A percentile compares a stretch with the other conserved stretches of the same genome.
Evolutionary conservation across 2,329 filamentous ascomycete species (phyloP).

Genomic region (Ramularia endophylla): DNA sequence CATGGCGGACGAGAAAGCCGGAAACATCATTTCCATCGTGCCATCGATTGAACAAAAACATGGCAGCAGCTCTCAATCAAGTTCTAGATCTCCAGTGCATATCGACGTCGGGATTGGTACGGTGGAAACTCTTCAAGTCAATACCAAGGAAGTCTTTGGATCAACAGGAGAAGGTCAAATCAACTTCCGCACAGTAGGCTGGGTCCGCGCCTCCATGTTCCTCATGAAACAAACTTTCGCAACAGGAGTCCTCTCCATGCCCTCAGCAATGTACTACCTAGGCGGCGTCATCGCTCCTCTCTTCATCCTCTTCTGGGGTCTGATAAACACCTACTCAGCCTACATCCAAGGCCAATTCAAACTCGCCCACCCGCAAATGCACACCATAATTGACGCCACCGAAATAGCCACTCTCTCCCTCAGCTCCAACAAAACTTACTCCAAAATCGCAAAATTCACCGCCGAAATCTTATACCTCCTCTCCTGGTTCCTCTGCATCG

Average conservation of each 20-base stretch:
- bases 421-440: conserved; percentile 1
- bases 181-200: conserved; percentile 16
- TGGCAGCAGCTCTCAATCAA: no score
- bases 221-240: conserved; percentile 19
- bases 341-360: conserved; percentile 18
- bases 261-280: conserved; percentile 15
- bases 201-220: conserved; percentile 13
- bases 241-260: conserved; percentile 16
- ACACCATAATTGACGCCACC: conserved; percentile 15
- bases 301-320: conserved; percentile 15
- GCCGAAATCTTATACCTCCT: conserved; percentile 9
- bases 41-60: no score
- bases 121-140: no score
- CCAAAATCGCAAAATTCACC: conserved; percentile 3
- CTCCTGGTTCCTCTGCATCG: conserved; percentile 12
- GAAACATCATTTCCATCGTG: no score
- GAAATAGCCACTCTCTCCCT: conserved; percentile 10
- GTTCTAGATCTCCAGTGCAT: no score
- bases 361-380: conserved; percentile 14
- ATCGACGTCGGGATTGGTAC: no score
- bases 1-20: no score
- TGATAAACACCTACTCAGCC: conserved; percentile 15
- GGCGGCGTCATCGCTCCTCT: conserved; percentile 14
- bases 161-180: conserved; percentile 6
- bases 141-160: conserved; percentile 11